Percentiles rank a stretch among this genome's conserved stretches.
Evolutionary conservation across 2,329 filamentous ascomycete genomes (phyloP).

Genomic region (Exophiala bonariae): DNA sequence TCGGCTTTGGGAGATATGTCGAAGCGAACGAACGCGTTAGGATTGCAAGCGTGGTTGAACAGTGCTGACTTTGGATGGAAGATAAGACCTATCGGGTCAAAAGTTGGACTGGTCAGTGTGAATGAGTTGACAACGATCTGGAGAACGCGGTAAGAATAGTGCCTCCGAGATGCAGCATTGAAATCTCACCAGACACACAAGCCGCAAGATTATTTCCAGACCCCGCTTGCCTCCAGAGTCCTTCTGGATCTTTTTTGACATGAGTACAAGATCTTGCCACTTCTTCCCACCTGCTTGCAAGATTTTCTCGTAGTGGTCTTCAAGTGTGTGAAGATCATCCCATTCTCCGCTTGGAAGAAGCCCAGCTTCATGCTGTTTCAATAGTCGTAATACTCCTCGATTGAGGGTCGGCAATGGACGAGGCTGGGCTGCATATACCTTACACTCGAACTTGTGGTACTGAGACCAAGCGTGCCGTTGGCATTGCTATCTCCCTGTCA

Average conservation of each 20-base stretch:
- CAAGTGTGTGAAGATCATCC: slow-evolving; percentile 44
- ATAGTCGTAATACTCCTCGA: slow-evolving; percentile 55
- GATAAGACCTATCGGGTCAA: slow-evolving; percentile 60
- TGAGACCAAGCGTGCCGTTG: slow-evolving; percentile 61
- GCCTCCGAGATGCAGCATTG: background rate
- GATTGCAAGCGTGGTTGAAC: slow-evolving; percentile 64
- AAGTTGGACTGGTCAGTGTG: slow-evolving; percentile 55
- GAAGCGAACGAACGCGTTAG: slow-evolving; percentile 60
- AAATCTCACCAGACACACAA: slow-evolving; percentile 37
- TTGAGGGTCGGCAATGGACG: slow-evolving; percentile 55
- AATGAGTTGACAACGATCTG: slow-evolving; percentile 60
- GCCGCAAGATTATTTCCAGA: slow-evolving; percentile 42
- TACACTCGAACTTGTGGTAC: slow-evolving; percentile 61
- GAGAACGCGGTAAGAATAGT: background rate
- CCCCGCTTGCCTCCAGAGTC: slow-evolving; percentile 51
- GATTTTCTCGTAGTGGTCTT: slow-evolving; percentile 53
- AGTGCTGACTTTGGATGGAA: slow-evolving; percentile 56
- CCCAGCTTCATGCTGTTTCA: slow-evolving; percentile 45
- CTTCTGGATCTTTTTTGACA: slow-evolving; percentile 54
- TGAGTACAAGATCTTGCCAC: slow-evolving; percentile 52
- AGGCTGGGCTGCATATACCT: slow-evolving; percentile 49
- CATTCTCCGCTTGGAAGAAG: slow-evolving; percentile 41
- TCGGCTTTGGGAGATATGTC: slow-evolving; percentile 44
- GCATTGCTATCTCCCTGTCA: slow-evolving; percentile 47
- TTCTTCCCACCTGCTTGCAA: slow-evolving; percentile 38